Evolutionary conservation across 2,329 filamentous ascomycete species (phyloP), one percentile per base, ranked within the genome.

Genomic region (Trichoderma sp.): DNA sequence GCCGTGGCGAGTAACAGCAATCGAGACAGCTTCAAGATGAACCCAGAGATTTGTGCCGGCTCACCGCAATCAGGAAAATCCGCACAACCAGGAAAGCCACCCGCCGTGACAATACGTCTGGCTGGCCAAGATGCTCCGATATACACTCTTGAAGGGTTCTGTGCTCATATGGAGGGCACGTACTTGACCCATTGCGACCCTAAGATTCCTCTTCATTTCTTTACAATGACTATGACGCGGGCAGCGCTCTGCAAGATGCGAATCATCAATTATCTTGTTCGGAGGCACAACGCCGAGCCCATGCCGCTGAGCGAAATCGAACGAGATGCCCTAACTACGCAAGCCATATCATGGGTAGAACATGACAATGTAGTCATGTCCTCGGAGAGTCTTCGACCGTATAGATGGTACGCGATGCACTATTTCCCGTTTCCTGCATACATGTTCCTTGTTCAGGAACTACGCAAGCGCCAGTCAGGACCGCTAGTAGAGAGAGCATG

Each of bases 361-460:
- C 89, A 89, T 76, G 90, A 91, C 81, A 90, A 89, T 76, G 79
- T 88, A 45, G 86, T 91, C 27, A 88, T 90, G 76, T 85, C 85
- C 1, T 85, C 87, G 6, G 86, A 89, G 18, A 85, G 83, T 66
- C 82, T 91, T 4, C 85, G 85, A 18, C 85, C 88, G 2, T 91
- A 89, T 78, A 85, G 84, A 68, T 92, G 90, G 90, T 91, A 89
- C 79, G 89, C 88, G 0, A 85, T 87, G 77, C 87, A 91, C 79
- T 86, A 91, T 80, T 90, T 91, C 73, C 90, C 90, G 9, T 87
- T 92, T 77, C 89, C 89, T 2, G 90, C 89, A 1, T 91, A 91
- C 81, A 89, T 91, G 81, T 91, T 89, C 79, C 84, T 91, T 27
- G 85, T 90, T 14, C 87, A 87, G 66, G 89, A 91, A 79, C 83